phyloP scores from a whole-genome alignment of 1,139 yeast genomes.

The Meyerozyma smithsonii region DNA sequence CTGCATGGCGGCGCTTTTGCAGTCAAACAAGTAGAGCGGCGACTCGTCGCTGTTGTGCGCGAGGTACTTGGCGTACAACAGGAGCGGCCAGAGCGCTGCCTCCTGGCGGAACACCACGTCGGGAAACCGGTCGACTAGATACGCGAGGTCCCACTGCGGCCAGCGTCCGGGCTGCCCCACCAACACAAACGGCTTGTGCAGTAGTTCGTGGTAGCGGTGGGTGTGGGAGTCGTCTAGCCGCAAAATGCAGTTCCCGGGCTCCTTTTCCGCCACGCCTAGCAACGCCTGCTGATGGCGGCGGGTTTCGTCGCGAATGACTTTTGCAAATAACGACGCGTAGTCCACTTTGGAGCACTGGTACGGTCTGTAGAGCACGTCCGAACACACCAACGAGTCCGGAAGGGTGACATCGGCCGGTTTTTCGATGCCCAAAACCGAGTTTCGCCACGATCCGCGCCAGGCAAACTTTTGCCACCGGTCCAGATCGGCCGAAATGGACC shows the following conservation, averaged over 20 bases:
- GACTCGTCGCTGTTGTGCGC: constrained; percentile 65
- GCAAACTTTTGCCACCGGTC: constrained; percentile 8
- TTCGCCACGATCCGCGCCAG: constrained; percentile 83
- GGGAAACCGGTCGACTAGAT: constrained; percentile 51
- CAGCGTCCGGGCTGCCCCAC: constrained; percentile 41
- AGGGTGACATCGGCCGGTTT: constrained; percentile 37
- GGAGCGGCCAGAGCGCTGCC: constrained; percentile 73
- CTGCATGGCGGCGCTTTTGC: constrained; percentile 62
- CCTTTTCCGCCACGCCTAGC: constrained; percentile 17
- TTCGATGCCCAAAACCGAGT: constrained; percentile 44
- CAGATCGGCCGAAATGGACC: constrained; percentile 6
- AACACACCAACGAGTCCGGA: constrained; percentile 32
- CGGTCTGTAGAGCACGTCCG: constrained; percentile 70
- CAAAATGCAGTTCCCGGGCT: constrained; percentile 26
- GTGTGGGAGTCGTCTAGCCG: constrained; percentile 39
- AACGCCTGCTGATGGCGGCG: constrained; percentile 22
- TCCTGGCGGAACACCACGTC: constrained; percentile 72
- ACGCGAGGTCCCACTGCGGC: constrained; percentile 63
- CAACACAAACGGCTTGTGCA: constrained; percentile 64
- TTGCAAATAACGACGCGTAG: constrained; percentile 44
- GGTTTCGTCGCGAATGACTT: constrained; percentile 45
- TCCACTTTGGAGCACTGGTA: constrained; percentile 73
- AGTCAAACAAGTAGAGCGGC: constrained; percentile 82
- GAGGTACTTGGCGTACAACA: constrained; percentile 59
- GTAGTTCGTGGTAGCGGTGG: constrained; percentile 39